Conservation (phyloP, 768 basidiomycete genomes). For the Coprinopsis cinerea region DNA sequence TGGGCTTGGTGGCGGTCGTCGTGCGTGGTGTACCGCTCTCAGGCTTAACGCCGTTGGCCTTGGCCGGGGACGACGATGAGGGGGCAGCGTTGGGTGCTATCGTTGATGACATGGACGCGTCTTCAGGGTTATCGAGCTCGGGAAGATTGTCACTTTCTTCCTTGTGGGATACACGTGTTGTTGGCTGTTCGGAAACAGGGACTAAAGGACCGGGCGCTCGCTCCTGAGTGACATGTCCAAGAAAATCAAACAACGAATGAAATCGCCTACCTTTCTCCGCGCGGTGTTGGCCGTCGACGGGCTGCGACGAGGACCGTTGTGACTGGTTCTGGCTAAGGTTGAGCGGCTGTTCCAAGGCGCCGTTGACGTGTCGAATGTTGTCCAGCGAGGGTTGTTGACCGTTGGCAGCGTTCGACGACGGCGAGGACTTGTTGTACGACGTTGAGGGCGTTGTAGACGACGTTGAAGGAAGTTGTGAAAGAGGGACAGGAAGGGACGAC, state of each 20-base stretch:
- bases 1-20: too few relatives aligned
- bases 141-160: slow-evolving; percentile 14
- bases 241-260: neutral
- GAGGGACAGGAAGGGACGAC: too few relatives aligned
- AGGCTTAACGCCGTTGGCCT: slow-evolving; percentile 15
- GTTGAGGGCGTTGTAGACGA: slow-evolving; percentile 4
- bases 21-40: slow-evolving; percentile 9
- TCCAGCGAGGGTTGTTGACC: slow-evolving; percentile 8
- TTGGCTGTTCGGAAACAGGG: slow-evolving; percentile 6
- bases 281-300: slow-evolving; percentile 1
- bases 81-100: slow-evolving; percentile 16
- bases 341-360: slow-evolving; percentile 1
- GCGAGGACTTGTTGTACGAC: neutral
- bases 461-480: too few relatives aligned
- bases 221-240: neutral
- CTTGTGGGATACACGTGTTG: slow-evolving; percentile 20
- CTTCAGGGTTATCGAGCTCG: slow-evolving; percentile 20
- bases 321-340: neutral
- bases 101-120: slow-evolving; percentile 21
- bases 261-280: slow-evolving; percentile 8
- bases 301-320: slow-evolving; percentile 8
- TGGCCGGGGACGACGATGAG: slow-evolving; percentile 13
- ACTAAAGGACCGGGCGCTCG: slow-evolving; percentile 4
- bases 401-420: slow-evolving; percentile 12
- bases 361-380: slow-evolving; percentile 13